Evolutionary conservation across 352 stramenopile species (phyloP).

Genomic region (Globisporangium irregulare): DNA sequence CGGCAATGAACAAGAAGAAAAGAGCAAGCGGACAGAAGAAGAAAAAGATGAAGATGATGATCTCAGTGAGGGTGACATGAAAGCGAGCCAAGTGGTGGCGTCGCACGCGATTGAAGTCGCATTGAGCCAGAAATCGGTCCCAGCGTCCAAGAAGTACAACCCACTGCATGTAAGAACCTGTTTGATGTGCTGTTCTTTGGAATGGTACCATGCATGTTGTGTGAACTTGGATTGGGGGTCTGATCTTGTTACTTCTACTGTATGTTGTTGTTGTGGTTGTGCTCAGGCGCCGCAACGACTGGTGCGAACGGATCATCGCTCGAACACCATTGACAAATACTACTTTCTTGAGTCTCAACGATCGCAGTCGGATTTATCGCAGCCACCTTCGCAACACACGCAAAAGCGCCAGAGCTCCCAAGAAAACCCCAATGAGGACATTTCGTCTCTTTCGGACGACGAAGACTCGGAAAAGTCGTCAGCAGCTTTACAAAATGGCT

Average conservation of each 20-base stretch:
- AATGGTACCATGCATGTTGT: not conserved
- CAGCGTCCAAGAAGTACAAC: slow-evolving; percentile 73
- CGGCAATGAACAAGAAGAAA: slow-evolving; percentile 34
- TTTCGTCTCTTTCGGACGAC: slow-evolving; percentile 12
- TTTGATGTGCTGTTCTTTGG: not conserved
- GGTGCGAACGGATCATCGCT: slow-evolving; percentile 79
- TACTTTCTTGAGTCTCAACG: slow-evolving; percentile 77
- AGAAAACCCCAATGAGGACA: not conserved
- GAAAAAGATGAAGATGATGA: slow-evolving; percentile 11
- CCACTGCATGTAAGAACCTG: slow-evolving; percentile 40
- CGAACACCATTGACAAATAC: slow-evolving; percentile 87
- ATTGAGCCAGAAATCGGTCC: slow-evolving; percentile 49
- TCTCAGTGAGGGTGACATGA: slow-evolving; percentile 8
- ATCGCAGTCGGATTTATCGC: slow-evolving; percentile 38
- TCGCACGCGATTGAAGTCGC: slow-evolving; percentile 52
- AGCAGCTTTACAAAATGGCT: not conserved
- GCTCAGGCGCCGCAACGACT: slow-evolving; percentile 74
- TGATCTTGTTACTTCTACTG: not conserved
- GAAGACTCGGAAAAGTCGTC: slow-evolving; percentile 1
- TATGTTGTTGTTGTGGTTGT: not conserved
- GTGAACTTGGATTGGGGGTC: not conserved
- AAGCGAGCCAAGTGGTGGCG: slow-evolving; percentile 9
- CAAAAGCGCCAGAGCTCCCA: slow-evolving; percentile 13
- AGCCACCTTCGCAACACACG: slow-evolving; percentile 22
- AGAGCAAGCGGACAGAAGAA: slow-evolving; percentile 18